These are phyloP conservation scores for Xylaria scruposa DNA, from an alignment of 495 filamentous ascomycete species.

Conservation along the genomic window DNA sequence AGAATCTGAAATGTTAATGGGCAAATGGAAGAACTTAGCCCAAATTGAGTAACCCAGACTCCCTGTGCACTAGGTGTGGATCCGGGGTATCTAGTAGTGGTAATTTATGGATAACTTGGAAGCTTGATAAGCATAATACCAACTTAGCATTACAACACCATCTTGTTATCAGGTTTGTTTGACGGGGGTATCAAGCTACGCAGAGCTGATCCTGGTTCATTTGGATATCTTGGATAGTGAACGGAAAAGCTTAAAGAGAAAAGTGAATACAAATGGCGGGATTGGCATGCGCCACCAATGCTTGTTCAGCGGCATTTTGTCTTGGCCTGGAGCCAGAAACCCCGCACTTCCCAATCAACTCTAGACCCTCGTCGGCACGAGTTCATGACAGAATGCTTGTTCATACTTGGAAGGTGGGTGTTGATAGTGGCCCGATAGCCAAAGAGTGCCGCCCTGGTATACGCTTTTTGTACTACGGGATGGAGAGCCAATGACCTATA, in stretches of 20 bases:
- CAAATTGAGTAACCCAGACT: not conserved
- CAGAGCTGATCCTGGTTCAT: not conserved
- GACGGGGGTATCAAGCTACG: not conserved
- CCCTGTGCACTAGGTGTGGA: too few relatives aligned
- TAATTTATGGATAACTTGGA: too few relatives aligned
- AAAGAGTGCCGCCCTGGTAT: not conserved
- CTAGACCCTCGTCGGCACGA: not conserved
- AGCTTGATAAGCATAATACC: not conserved
- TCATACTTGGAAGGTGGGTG: slow-evolving; percentile 27
- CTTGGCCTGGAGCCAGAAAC: slow-evolving; percentile 3
- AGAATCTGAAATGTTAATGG: not conserved
- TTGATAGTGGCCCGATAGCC: slow-evolving; percentile 11
- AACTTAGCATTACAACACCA: not conserved
- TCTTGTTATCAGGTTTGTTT: not conserved
- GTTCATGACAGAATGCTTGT: slow-evolving; percentile 18
- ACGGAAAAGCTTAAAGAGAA: not conserved
- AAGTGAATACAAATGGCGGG: not conserved
- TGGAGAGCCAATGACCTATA: slow-evolving; percentile 6
- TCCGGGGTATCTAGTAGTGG: not conserved
- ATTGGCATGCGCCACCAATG: not conserved
- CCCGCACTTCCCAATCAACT: slow-evolving; percentile 17
- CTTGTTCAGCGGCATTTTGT: slow-evolving; percentile 11
- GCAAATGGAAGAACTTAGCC: too few relatives aligned
- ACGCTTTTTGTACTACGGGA: not conserved
- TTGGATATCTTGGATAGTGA: not conserved